A percentile compares a stretch with the other conserved stretches of the same genome.
Conservation (phyloP, 202 grass and related monocot species). For the Hordeum pubiflorum region DNA sequence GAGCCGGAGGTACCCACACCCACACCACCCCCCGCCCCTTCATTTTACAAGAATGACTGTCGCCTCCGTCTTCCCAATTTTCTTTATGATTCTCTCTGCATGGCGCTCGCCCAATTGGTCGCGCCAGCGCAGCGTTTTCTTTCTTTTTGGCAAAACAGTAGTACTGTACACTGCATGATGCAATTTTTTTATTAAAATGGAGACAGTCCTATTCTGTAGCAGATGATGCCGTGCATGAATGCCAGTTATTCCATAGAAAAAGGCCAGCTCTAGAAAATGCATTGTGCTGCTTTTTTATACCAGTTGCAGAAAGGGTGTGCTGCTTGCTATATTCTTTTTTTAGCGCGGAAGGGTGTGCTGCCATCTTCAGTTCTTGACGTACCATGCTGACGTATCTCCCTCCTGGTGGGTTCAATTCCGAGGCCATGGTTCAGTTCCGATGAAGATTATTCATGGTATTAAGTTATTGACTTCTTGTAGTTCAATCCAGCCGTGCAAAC, state of each 20-base stretch:
- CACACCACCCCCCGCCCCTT: slow-evolving; percentile 16
- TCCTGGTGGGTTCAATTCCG: neutral
- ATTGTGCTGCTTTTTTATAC: slow-evolving; percentile 15
- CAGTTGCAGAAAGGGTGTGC: slow-evolving; percentile 4
- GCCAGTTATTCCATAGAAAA: neutral
- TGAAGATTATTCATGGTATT: neutral
- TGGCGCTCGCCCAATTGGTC: slow-evolving; percentile 29
- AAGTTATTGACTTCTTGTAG: neutral
- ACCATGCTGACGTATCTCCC: slow-evolving; percentile 1
- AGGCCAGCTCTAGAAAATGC: slow-evolving; percentile 1
- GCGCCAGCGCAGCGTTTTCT: neutral
- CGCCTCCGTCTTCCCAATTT: neutral
- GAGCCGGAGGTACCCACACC: slow-evolving; percentile 10
- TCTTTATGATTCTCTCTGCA: neutral
- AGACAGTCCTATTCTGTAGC: slow-evolving; percentile 17
- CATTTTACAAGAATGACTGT: slow-evolving; percentile 42
- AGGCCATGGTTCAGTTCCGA: neutral
- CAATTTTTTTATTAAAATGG: neutral
- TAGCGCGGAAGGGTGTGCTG: neutral
- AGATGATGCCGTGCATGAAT: slow-evolving; percentile 9
- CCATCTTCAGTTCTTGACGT: neutral
- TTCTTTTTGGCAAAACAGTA: neutral
- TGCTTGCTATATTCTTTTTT: neutral
- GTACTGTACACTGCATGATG: neutral
- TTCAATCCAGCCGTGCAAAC: neutral